Base-by-base conservation (phyloP, 1,139 yeast genomes). In the Debaryomycetaceae sp. region DNA sequence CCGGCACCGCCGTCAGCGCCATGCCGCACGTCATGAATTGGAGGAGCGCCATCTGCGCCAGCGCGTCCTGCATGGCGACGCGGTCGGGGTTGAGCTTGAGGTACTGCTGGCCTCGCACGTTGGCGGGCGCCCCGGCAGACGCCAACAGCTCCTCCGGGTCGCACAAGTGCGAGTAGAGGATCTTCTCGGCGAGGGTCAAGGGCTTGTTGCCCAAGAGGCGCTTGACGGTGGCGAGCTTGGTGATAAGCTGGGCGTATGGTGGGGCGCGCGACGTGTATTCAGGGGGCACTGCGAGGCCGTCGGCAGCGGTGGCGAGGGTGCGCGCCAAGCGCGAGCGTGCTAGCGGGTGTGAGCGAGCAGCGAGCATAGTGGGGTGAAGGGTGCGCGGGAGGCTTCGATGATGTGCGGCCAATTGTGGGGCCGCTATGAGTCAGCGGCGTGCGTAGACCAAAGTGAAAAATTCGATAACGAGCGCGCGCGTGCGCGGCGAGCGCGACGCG, bases 11-110 rank as follows among this genome's bases (percentile, higher is more conserved):
- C 5, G 96, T 85, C 19, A 78, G 65, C 29, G 76, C 54, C 78
- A 89, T 77, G 13, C 96, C 96, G 48, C 96, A 84, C 18, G 97
- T 86, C 94, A 91, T 89, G 60, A 91, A 91, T 61, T 91, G 98
- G 42, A 91, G 65, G 42, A 91, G 66, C 2, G 98, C 98, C 84
- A 89, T 91, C 62, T 91, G 98, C 2, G 98, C 98, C 16, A 95
- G 83, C 1, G 98, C 98, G 64, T 91, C 98, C 65, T 91, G 98
- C 96, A 89, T 89, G 16, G 98, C 98, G 14, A 91, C 98, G 49
- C 98, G 75, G 56, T 91, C 98, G n/a, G 98, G 98, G 52, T 80
- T 75, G 46, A 91, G 71, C 65, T 91, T 91, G 53, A 91, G 74
- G 56, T 91, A 91, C 38, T 84, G 76, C 38, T 75, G 57, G 31